Conservation (phyloP, 768 basidiomycete species). For the Pleurotus cornucopiae region DNA sequence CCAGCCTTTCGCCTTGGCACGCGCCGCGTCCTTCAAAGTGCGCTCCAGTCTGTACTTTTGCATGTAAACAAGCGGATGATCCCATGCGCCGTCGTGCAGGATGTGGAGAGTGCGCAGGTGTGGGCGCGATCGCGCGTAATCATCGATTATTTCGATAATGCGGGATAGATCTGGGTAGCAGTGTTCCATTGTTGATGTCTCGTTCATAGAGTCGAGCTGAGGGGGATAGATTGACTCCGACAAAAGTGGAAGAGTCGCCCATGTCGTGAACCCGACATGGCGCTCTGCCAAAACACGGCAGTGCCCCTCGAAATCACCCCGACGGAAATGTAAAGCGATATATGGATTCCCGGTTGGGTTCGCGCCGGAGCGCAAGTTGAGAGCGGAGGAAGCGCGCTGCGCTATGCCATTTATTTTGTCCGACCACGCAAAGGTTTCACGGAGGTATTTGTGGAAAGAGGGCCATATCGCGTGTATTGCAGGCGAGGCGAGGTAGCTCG, state of each 20-base stretch:
- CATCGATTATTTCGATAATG: conserved; percentile 34
- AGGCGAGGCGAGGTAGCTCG: conserved; percentile 35
- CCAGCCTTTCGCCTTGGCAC: conserved; percentile 32
- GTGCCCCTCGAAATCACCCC: conserved; percentile 41
- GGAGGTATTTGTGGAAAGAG: conserved; percentile 32
- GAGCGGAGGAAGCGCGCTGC: conserved; percentile 26
- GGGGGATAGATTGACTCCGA: conserved; percentile 27
- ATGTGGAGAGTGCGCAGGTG: conserved; percentile 35
- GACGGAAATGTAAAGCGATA: conserved; percentile 43
- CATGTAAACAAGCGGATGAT: conserved; percentile 39
- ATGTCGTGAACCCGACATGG: conserved; percentile 39
- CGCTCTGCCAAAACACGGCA: conserved; percentile 30
- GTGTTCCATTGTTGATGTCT: conserved; percentile 35
- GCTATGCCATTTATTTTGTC: conserved; percentile 27
- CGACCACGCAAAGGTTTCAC: conserved; percentile 39
- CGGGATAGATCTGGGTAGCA: conserved; percentile 39
- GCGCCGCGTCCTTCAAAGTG: conserved; percentile 29
- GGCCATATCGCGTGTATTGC: conserved; percentile 37
- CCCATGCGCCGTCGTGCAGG: conserved; percentile 44
- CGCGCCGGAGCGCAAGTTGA: conserved; percentile 25
- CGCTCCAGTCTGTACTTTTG: conserved; percentile 36
- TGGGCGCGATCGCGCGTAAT: conserved; percentile 29
- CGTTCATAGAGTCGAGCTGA: conserved; percentile 28
- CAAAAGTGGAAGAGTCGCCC: conserved; percentile 41
- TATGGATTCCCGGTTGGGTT: conserved; percentile 28